phyloP scores from a whole-genome alignment of 2,329 filamentous ascomycete species.

The Tolypocladium paradoxum region DNA sequence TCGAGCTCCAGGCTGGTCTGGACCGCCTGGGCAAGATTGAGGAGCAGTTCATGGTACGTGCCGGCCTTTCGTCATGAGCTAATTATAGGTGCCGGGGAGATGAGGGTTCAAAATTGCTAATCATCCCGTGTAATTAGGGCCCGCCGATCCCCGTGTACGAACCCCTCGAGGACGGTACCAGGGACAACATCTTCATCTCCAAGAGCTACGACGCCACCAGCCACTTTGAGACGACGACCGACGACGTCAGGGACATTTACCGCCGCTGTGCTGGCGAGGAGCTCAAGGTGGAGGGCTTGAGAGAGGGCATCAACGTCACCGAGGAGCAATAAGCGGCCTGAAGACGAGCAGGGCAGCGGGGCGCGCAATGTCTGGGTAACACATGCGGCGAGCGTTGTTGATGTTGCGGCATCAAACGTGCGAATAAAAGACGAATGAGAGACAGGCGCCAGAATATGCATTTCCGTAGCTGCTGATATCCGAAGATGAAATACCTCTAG shows the following conservation, averaged over 20 bases:
- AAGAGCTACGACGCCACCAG: slow-evolving; percentile 98
- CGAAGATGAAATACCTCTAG: neutral
- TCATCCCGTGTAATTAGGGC: slow-evolving; percentile 31
- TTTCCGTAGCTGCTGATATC: neutral
- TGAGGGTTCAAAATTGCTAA: neutral
- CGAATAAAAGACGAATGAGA: neutral
- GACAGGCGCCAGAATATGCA: neutral
- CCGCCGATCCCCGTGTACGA: slow-evolving; percentile 89
- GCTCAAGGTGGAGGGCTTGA: slow-evolving; percentile 76
- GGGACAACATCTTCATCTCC: slow-evolving; percentile 92
- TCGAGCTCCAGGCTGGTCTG: slow-evolving; percentile 86
- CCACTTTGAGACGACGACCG: slow-evolving; percentile 87
- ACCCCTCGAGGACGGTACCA: slow-evolving; percentile 69
- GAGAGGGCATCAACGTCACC: slow-evolving; percentile 66
- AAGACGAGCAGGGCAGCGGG: neutral
- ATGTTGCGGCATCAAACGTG: neutral
- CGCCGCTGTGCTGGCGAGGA: slow-evolving; percentile 71
- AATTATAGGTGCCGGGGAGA: no score
- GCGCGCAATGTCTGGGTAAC: neutral
- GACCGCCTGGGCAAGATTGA: slow-evolving; percentile 88
- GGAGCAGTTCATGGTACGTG: slow-evolving; percentile 82
- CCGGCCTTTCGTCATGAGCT: neutral
- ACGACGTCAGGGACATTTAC: slow-evolving; percentile 94
- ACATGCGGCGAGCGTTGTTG: neutral
- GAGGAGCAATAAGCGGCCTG: slow-evolving; percentile 43